These are phyloP conservation scores for Sequoia sempervirens DNA, from an alignment of 75 land plant genomes.

Conservation along the genomic window DNA sequence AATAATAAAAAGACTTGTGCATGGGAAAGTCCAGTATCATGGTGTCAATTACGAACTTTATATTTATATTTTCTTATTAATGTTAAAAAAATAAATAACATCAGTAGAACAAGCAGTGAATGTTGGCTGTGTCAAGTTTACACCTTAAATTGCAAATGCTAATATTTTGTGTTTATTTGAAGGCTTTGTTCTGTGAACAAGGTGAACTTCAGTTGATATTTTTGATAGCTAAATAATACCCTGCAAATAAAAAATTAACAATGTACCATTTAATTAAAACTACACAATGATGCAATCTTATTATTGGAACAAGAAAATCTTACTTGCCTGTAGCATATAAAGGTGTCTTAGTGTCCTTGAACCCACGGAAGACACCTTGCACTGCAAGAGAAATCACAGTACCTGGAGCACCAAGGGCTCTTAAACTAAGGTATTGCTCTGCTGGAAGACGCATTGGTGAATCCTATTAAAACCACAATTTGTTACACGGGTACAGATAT, in stretches of 20 bases:
- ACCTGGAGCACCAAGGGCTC: slow-evolving; percentile 94
- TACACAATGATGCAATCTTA: too few species aligned
- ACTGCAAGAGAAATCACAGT: slow-evolving; percentile 83
- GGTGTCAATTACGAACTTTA: neutral
- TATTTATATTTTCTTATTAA: neutral
- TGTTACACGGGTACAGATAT: neutral
- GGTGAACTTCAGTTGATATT: neutral
- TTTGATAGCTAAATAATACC: neutral
- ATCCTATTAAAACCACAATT: slow-evolving; percentile 39
- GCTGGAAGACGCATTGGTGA: slow-evolving; percentile 86
- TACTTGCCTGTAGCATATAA: slow-evolving; percentile 71
- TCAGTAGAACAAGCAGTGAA: neutral
- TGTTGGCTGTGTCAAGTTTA: neutral
- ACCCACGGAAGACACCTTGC: slow-evolving; percentile 94
- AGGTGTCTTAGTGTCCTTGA: slow-evolving; percentile 91
- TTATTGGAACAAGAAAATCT: neutral
- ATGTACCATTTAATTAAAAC: neutral
- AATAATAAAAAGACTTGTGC: neutral
- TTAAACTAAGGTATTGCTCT: slow-evolving; percentile 61
- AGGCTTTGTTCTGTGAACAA: neutral
- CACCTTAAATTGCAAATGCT: neutral
- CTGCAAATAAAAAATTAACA: neutral
- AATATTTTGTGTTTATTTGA: neutral
- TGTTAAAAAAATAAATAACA: neutral
- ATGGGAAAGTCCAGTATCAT: neutral